phyloP scores from a whole-genome alignment of 768 basidiomycete species.

The Leucocoprinus leucothites region DNA sequence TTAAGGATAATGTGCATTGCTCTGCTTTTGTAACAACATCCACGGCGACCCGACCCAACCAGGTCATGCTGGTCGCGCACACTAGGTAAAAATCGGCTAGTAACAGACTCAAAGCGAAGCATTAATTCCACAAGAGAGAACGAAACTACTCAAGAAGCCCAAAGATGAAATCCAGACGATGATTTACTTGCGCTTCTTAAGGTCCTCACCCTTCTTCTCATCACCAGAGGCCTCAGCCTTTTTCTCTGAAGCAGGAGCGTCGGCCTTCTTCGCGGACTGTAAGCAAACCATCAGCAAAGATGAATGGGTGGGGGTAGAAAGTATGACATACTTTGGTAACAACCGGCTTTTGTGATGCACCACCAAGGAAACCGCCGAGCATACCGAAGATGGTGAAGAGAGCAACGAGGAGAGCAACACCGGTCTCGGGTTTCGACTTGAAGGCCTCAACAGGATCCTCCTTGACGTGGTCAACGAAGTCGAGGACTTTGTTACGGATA shows the following conservation, averaged over 20 bases:
- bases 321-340: slow-evolving; percentile 56
- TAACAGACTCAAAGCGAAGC: slow-evolving; percentile 10
- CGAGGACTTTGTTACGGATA: slow-evolving; percentile 72
- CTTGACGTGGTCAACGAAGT: slow-evolving; percentile 77
- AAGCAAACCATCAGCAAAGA: slow-evolving; percentile 4
- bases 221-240: slow-evolving; percentile 65
- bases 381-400: slow-evolving; percentile 82
- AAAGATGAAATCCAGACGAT: slow-evolving; percentile 15
- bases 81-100: slow-evolving; percentile 10
- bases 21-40: slow-evolving; percentile 12
- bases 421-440: slow-evolving; percentile 87
- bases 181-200: slow-evolving; percentile 68
- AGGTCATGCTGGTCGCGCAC: slow-evolving; percentile 14
- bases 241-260: slow-evolving; percentile 58
- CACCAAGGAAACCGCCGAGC: slow-evolving; percentile 77
- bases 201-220: slow-evolving; percentile 67
- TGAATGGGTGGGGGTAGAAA: background rate
- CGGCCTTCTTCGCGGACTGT: slow-evolving; percentile 77
- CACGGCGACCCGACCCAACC: slow-evolving; percentile 9
- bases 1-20: slow-evolving; percentile 13
- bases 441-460: slow-evolving; percentile 77
- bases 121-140: background rate
- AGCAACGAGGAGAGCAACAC: slow-evolving; percentile 68
- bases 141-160: slow-evolving; percentile 6
- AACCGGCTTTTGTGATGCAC: slow-evolving; percentile 66